phyloP scores from a whole-genome alignment of 2,329 filamentous ascomycete genomes.

The Cladosporium sp. region DNA sequence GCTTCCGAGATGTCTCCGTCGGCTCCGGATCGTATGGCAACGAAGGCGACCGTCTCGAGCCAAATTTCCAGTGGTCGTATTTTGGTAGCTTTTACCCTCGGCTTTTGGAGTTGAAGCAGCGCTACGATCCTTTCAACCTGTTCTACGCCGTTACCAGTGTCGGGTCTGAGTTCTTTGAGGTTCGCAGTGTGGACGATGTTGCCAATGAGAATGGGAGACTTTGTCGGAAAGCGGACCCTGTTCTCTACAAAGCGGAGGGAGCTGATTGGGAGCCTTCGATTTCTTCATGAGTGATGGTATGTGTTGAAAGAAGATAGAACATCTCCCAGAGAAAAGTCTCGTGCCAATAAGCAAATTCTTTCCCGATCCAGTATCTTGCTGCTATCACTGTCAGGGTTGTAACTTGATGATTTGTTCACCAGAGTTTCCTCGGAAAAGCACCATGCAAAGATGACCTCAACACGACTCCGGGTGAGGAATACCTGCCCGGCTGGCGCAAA shows the following conservation, averaged over 20 bases:
- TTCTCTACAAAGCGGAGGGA: conserved; percentile 6
- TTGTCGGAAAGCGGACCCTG: neutral
- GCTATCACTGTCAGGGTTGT: too few species aligned
- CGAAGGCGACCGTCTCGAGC: conserved; percentile 14
- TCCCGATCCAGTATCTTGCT: too few species aligned
- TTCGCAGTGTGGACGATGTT: conserved; percentile 5
- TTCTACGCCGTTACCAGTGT: conserved; percentile 18
- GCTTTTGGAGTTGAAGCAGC: conserved; percentile 27
- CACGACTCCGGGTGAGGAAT: too few species aligned
- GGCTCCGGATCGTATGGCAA: conserved; percentile 13
- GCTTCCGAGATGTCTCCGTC: conserved; percentile 12
- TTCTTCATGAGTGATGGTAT: too few species aligned
- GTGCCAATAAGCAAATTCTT: too few species aligned
- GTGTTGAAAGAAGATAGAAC: too few species aligned
- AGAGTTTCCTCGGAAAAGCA: too few species aligned
- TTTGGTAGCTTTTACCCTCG: conserved; percentile 26
- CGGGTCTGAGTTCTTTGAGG: conserved; percentile 9
- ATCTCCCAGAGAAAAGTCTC: too few species aligned
- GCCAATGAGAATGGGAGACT: conserved; percentile 7
- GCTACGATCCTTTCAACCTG: conserved; percentile 29
- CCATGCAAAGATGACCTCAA: too few species aligned
- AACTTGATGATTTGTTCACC: too few species aligned
- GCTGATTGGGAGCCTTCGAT: neutral
- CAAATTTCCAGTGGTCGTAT: conserved; percentile 27
- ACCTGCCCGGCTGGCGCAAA: too few species aligned